These are phyloP conservation scores for Quercus phellos DNA, from an alignment of 331 rosid genomes.

Conservation along the genomic window DNA sequence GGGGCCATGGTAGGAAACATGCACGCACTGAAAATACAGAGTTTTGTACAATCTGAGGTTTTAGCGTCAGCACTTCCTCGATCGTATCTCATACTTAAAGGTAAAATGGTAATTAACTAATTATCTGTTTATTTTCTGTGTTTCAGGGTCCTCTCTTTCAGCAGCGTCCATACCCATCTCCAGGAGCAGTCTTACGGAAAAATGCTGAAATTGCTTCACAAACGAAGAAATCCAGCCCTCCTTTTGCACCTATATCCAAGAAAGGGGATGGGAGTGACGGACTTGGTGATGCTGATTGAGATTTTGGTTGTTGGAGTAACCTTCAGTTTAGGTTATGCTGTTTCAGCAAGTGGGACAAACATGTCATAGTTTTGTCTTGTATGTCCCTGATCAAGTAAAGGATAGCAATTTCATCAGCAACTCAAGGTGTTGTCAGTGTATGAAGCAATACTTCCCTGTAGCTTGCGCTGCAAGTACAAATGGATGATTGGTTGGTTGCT, in stretches of 20 bases:
- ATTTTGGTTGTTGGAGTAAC: background rate
- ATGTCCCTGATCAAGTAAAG: conserved; percentile 5
- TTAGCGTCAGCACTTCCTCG: background rate
- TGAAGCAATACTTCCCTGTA: background rate
- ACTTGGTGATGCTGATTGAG: conserved; percentile 94
- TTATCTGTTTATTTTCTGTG: background rate
- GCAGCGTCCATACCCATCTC: conserved; percentile 99
- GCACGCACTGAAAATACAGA: background rate
- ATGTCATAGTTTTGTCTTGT: conserved; percentile 2
- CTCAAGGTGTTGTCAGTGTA: conserved; percentile 11
- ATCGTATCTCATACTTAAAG: conserved; percentile 1
- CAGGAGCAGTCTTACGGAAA: conserved; percentile 91
- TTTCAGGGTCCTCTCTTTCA: conserved; percentile 97
- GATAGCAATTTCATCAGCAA: conserved; percentile 11
- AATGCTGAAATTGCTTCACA: conserved; percentile 88
- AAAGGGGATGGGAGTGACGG: conserved; percentile 98
- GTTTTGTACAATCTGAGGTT: background rate
- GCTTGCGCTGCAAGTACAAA: conserved; percentile 2
- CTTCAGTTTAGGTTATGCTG: conserved; percentile 15
- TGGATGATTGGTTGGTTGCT: conserved; percentile 9
- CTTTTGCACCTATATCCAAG: conserved; percentile 69
- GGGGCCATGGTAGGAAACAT: background rate
- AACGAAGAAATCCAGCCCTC: conserved; percentile 63
- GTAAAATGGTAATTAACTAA: background rate
- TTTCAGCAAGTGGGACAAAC: conserved; percentile 16